phyloP scores from a whole-genome alignment of 495 filamentous ascomycete species.

The Penicillium psychrofluorescens region DNA sequence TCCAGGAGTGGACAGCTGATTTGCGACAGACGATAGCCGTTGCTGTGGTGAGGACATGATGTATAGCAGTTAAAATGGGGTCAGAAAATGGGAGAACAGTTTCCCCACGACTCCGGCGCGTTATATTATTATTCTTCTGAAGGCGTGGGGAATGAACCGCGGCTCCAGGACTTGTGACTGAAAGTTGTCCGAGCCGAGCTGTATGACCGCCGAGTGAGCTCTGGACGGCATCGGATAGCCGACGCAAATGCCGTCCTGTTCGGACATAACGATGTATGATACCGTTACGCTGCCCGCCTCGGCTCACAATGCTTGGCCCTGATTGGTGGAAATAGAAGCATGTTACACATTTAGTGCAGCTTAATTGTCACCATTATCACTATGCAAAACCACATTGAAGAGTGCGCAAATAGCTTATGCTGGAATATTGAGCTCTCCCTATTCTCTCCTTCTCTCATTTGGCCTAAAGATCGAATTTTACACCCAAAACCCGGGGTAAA shows the following conservation, averaged over 20 bases:
- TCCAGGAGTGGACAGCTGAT: conserved; percentile 27
- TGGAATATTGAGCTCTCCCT: too few relatives aligned
- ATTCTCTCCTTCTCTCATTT: too few relatives aligned
- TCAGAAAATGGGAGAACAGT: neutral
- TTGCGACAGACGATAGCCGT: conserved; percentile 32
- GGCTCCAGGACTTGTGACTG: neutral
- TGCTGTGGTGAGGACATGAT: conserved; percentile 40
- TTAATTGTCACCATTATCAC: too few relatives aligned
- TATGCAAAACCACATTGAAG: too few relatives aligned
- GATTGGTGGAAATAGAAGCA: conserved; percentile 4
- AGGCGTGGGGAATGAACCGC: neutral
- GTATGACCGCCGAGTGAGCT: neutral
- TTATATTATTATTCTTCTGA: neutral
- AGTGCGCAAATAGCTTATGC: too few relatives aligned
- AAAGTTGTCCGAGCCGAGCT: conserved; percentile 8
- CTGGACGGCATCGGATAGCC: too few relatives aligned
- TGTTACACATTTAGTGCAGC: too few relatives aligned
- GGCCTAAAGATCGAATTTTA: too few relatives aligned
- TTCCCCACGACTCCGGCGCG: too few relatives aligned
- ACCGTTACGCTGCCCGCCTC: conserved; percentile 24
- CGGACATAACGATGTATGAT: conserved; percentile 17
- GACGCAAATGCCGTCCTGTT: conserved; percentile 19
- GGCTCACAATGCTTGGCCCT: conserved; percentile 5
- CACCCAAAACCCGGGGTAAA: too few relatives aligned
- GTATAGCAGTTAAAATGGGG: neutral